A percentile compares a stretch with the other conserved stretches of the same genome.
These are phyloP conservation scores for Flaveria floridana DNA, from an alignment of 140 eudicot species.

Conservation along the genomic window DNA sequence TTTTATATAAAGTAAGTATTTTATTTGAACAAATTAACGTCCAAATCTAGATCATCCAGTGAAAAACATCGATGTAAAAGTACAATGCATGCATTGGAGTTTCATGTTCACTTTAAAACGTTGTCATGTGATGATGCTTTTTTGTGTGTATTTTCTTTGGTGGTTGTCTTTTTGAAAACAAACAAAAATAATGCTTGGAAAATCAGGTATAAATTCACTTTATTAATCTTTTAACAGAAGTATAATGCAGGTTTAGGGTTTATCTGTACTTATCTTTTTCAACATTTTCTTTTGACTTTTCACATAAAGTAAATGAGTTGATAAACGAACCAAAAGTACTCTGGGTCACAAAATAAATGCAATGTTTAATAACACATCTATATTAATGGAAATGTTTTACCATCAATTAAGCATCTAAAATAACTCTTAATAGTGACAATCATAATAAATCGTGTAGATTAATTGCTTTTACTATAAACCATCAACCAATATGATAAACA, in stretches of 20 bases:
- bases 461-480: background rate
- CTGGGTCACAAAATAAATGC: background rate
- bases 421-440: background rate
- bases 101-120: background rate
- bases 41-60: background rate
- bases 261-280: background rate
- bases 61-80: background rate
- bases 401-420: background rate
- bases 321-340: background rate
- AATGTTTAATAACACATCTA: background rate
- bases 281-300: background rate
- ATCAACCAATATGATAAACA: conserved; percentile 24
- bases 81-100: background rate
- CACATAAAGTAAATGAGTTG: background rate
- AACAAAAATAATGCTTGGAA: background rate
- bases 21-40: background rate
- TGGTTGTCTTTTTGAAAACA: background rate
- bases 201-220: background rate
- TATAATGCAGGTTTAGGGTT: background rate
- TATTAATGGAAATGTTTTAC: background rate
- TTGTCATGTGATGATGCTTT: background rate
- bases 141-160: background rate
- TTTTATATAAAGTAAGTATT: background rate
- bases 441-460: background rate
- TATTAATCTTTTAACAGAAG: background rate